Conservation (phyloP, 2,329 filamentous ascomycete species). For the Cryphonectria naterciae region DNA sequence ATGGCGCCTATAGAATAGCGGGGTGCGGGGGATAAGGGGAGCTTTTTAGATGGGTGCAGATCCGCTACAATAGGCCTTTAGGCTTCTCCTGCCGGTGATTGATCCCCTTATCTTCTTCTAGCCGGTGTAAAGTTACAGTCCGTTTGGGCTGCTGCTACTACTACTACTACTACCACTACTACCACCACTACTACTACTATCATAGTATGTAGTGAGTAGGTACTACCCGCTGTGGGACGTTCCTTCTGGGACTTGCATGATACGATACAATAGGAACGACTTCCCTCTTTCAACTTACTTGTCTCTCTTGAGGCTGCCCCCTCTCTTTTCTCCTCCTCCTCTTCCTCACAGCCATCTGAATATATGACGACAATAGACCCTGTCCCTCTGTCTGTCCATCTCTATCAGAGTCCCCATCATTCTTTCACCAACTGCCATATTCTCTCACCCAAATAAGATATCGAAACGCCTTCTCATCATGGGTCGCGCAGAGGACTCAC, state of each 20-base stretch:
- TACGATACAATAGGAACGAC: background rate
- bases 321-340: background rate
- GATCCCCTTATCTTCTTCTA: conserved; percentile 1
- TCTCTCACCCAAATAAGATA: background rate
- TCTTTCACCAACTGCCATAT: too few species aligned
- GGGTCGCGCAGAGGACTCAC: conserved; percentile 27
- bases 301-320: background rate
- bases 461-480: background rate
- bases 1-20: conserved; percentile 8
- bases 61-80: background rate
- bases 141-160: background rate
- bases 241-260: background rate
- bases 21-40: background rate
- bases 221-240: background rate
- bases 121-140: background rate
- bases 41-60: background rate
- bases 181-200: background rate
- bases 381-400: background rate
- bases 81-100: conserved; percentile 7
- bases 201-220: background rate
- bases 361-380: background rate
- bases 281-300: background rate
- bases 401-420: background rate
- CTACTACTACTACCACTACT: background rate
- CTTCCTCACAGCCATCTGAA: background rate